Percentiles rank a stretch among this genome's conserved stretches.
phyloP scores from a whole-genome alignment of 2,329 filamentous ascomycete genomes.

The Aureobasidium sp. region DNA sequence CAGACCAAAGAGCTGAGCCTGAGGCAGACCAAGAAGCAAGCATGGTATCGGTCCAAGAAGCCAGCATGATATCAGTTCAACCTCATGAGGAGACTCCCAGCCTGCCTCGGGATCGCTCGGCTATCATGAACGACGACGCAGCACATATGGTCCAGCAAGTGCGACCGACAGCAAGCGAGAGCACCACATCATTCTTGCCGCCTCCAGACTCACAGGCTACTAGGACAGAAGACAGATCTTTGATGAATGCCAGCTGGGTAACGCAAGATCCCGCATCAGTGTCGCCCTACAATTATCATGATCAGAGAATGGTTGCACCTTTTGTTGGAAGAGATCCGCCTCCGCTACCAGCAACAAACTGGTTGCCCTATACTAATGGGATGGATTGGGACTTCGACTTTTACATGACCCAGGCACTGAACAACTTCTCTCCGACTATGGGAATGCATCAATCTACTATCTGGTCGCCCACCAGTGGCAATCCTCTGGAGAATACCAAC shows the following conservation, averaged over 20 bases:
- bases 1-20: neutral
- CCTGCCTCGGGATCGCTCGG: neutral
- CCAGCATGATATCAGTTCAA: neutral
- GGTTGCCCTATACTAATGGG: neutral
- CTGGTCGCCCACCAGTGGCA: neutral
- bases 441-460: neutral
- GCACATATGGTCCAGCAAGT: neutral
- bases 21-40: neutral
- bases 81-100: neutral
- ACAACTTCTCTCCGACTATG: neutral
- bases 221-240: neutral
- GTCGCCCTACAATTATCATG: neutral
- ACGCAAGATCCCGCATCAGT: neutral
- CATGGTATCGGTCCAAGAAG: neutral
- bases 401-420: conserved; percentile 5
- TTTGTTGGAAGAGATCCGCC: neutral
- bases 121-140: neutral
- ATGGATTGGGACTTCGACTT: conserved; percentile 9
- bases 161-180: neutral
- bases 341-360: conserved; percentile 6
- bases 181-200: neutral
- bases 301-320: neutral
- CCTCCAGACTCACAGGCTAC: neutral
- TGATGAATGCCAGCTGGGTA: neutral
- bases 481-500: neutral